Evolutionary conservation across 1,284 basidiomycete genomes (phyloP), one percentile per base, ranked within the genome.

Genomic region (Ganoderma lucidum): DNA sequence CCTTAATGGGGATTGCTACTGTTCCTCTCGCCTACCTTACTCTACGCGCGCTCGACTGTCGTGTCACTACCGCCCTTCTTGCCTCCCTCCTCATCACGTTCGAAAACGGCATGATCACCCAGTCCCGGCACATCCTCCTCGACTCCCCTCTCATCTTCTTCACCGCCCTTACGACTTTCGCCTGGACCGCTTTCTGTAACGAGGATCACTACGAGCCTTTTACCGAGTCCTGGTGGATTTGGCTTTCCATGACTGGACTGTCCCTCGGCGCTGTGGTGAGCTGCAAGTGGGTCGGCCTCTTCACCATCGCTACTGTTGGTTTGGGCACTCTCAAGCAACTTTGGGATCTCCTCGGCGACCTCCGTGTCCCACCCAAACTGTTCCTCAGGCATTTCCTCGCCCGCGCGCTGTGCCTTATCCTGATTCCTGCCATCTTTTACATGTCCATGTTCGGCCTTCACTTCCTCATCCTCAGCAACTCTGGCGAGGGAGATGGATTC

Each of bases 231-330:
- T 99, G 98, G 97, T 99, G 98, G 98, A 84, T 85, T 0, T 97
- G 96, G 91, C 91, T 99, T 30, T 82, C 87, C n/a, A 86, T 98
- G 53, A 94, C 95, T 0, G 98, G 98, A 45, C 83, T 96, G 23
- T 90, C 91, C 0, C 90, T 99, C 23, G 98, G 98, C 56, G 95
- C 96, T 1, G 96, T 98, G 51, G 89, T 94, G 58, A 94, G 92
- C 77, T 96, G 95, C 83, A 99, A 99, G 82, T 99, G 98, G 98
- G 97, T 99, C 64, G 98, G 98, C 8, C 85, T 99, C 42, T 99
- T 99, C 83, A 99, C 97, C n/a, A 96, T 99, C 75, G 96, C 97
- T 8, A 97, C 97, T 4, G 84, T 99, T 66, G 98, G 97, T 17
- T 78, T 94, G 35, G 91, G 91, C 73, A 98, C 96, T 1, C 77